phyloP scores from a whole-genome alignment of 306 rosid species.

The Carpinus fangiana region DNA sequence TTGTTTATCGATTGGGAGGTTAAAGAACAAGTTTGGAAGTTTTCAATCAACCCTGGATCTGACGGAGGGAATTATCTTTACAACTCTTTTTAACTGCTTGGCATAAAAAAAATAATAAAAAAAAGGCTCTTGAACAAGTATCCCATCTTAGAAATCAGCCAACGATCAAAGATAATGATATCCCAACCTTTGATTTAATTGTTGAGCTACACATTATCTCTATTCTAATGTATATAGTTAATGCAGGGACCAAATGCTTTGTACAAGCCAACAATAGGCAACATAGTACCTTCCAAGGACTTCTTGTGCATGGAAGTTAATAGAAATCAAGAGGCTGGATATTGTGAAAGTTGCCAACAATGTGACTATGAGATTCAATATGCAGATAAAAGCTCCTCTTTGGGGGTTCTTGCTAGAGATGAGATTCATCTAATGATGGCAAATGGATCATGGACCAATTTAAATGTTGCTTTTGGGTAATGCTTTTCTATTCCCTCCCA shows the following conservation, averaged over 20 bases:
- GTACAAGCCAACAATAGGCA: slow-evolving; percentile 66
- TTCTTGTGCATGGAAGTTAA: slow-evolving; percentile 61
- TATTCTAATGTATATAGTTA: slow-evolving; percentile 32
- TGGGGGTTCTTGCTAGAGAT: slow-evolving; percentile 78
- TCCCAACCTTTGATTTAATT: slow-evolving; percentile 1
- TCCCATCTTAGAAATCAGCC: not conserved
- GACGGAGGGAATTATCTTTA: not conserved
- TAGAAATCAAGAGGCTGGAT: slow-evolving; percentile 42
- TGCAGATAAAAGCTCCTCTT: slow-evolving; percentile 78
- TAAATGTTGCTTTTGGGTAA: slow-evolving; percentile 71
- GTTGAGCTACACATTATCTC: slow-evolving; percentile 23
- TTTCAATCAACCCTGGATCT: not conserved
- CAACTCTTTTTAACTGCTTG: not conserved
- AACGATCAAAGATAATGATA: slow-evolving; percentile 10
- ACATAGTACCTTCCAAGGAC: slow-evolving; percentile 46
- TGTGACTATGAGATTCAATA: slow-evolving; percentile 86
- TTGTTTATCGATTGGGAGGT: not conserved
- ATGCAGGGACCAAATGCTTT: slow-evolving; percentile 70
- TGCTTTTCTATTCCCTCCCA: not conserved
- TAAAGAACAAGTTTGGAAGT: not conserved
- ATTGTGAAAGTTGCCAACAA: slow-evolving; percentile 51
- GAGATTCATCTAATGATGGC: slow-evolving; percentile 48
- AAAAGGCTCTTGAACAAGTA: not conserved
- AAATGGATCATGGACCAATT: slow-evolving; percentile 62
- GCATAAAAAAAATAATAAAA: not conserved